A percentile compares a stretch with the other conserved stretches of the same genome.
These are phyloP conservation scores for Poteriospumella lacustris DNA, from an alignment of 108 stramenopile species.

Conservation along the genomic window DNA sequence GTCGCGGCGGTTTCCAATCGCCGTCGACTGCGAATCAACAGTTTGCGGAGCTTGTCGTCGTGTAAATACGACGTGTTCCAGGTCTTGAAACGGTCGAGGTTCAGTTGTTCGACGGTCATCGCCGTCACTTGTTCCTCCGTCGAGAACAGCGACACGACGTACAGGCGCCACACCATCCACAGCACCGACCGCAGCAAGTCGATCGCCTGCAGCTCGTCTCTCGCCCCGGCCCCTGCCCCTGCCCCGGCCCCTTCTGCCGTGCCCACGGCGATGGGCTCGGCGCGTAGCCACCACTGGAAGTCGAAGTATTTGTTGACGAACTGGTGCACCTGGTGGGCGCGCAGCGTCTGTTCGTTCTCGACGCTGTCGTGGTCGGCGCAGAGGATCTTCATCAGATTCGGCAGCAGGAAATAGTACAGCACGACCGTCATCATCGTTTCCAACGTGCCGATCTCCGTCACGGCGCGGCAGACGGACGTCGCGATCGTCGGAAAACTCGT, in stretches of 20 bases:
- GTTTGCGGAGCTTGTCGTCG: no score
- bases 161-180: slow-evolving; percentile 2
- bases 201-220: no score
- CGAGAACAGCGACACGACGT: no score
- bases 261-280: background rate
- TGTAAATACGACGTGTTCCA: no score
- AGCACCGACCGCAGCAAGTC: background rate
- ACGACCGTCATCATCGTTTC: background rate
- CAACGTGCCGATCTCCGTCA: background rate
- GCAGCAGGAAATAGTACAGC: background rate
- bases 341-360: slow-evolving; percentile 1
- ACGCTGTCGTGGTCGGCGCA: background rate
- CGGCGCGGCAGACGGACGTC: background rate
- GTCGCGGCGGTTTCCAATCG: no score
- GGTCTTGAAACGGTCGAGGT: no score
- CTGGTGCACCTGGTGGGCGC: no score
- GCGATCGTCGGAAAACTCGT: slow-evolving; percentile 11
- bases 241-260: background rate
- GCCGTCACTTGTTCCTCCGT: no score
- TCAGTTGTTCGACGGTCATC: no score
- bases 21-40: no score
- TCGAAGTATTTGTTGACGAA: slow-evolving; percentile 2
- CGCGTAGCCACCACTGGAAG: background rate
- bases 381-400: slow-evolving; percentile 21
- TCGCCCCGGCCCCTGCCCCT: background rate